Evolutionary conservation across 495 filamentous ascomycete genomes (phyloP).

Genomic region (Apiosordaria backusii): DNA sequence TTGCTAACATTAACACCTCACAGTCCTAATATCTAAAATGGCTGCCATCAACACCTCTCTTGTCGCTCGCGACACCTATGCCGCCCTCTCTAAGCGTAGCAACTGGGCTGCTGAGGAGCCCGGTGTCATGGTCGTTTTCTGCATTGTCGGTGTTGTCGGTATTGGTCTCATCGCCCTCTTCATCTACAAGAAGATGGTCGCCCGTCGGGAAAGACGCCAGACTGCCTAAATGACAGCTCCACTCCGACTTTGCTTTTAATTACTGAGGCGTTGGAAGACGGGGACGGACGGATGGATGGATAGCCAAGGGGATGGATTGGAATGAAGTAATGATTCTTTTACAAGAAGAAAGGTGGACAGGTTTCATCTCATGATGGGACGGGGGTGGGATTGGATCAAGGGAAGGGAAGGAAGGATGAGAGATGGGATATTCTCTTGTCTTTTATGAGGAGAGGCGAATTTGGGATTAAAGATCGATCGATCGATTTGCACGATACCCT

Average conservation of each 20-base stretch:
- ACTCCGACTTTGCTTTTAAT: neutral
- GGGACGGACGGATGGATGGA: neutral
- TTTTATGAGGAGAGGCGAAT: neutral
- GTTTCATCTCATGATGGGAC: neutral
- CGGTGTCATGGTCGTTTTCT: slow-evolving; percentile 59
- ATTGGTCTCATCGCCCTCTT: slow-evolving; percentile 45
- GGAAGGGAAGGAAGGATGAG: slow-evolving; percentile 14
- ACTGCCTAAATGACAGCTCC: slow-evolving; percentile 13
- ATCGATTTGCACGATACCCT: slow-evolving; percentile 20
- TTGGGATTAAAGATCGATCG: slow-evolving; percentile 12
- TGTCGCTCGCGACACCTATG: slow-evolving; percentile 45
- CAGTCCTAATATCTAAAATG: slow-evolving; percentile 35
- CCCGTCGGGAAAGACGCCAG: slow-evolving; percentile 32
- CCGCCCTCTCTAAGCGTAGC: slow-evolving; percentile 46
- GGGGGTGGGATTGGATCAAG: slow-evolving; percentile 4
- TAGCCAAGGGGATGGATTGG: slow-evolving; percentile 8
- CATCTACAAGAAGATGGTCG: slow-evolving; percentile 42
- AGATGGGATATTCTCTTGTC: neutral
- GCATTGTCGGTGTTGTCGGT: slow-evolving; percentile 53
- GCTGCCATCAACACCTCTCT: slow-evolving; percentile 44
- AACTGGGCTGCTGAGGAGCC: slow-evolving; percentile 50
- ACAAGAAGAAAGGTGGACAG: neutral
- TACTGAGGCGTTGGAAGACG: neutral
- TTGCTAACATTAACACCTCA: slow-evolving; percentile 13
- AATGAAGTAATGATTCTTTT: slow-evolving; percentile 20